Percentiles rank a stretch among this genome's conserved stretches.
Conservation (phyloP, 495 filamentous ascomycete species). For the Penicillium macrosclerotiorum region DNA sequence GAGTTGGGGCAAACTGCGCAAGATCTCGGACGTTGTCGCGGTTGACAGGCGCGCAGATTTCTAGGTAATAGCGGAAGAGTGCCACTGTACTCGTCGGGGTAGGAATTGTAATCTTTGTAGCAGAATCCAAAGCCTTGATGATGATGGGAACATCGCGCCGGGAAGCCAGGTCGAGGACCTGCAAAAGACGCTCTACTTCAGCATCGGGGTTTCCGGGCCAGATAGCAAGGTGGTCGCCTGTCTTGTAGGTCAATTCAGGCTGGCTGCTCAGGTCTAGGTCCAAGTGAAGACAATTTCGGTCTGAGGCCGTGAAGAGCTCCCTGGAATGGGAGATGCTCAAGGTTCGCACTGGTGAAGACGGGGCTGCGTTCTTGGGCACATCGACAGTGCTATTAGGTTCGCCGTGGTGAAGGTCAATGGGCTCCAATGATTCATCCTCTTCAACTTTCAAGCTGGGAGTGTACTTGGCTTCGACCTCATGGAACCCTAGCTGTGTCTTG, state of each 20-base stretch:
- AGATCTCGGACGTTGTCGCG: slow-evolving; percentile 41
- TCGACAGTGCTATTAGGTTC: slow-evolving; percentile 29
- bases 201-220: slow-evolving; percentile 65
- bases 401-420: slow-evolving; percentile 39
- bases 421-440: slow-evolving; percentile 36
- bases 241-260: slow-evolving; percentile 60
- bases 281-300: slow-evolving; percentile 49
- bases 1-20: slow-evolving; percentile 43
- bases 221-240: slow-evolving; percentile 75
- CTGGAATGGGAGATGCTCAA: slow-evolving; percentile 33
- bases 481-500: slow-evolving; percentile 30
- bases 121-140: slow-evolving; percentile 32
- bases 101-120: slow-evolving; percentile 38
- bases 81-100: slow-evolving; percentile 41
- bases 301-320: slow-evolving; percentile 37
- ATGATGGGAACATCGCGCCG: slow-evolving; percentile 26
- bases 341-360: slow-evolving; percentile 30
- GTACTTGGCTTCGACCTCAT: slow-evolving; percentile 39
- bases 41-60: slow-evolving; percentile 48
- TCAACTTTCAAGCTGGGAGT: slow-evolving; percentile 39
- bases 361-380: slow-evolving; percentile 22
- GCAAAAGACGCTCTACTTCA: slow-evolving; percentile 39
- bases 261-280: slow-evolving; percentile 43
- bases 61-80: slow-evolving; percentile 48
- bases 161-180: slow-evolving; percentile 31